Evolutionary conservation across 192 early-diverging fungal species (phyloP).

Genomic region (Rhizophagus clarus): DNA sequence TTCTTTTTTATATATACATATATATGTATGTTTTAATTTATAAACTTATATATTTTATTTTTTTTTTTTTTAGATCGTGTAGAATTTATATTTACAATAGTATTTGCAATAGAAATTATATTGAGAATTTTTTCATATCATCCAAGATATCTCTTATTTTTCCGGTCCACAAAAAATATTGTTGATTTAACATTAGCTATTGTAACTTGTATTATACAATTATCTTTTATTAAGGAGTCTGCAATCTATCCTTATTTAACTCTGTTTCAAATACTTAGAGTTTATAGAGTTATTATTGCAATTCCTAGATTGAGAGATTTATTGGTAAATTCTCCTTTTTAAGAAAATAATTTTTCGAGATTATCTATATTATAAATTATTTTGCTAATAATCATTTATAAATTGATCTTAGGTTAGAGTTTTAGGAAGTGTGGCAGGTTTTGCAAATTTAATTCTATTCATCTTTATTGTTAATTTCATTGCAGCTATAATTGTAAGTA

Average conservation of each 20-base stretch:
- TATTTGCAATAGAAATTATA: constrained; percentile 52
- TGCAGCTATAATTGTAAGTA: constrained; percentile 54
- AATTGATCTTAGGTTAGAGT: constrained; percentile 45
- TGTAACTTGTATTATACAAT: constrained; percentile 53
- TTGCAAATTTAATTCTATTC: constrained; percentile 61
- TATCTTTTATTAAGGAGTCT: constrained; percentile 48
- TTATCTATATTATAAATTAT: neutral
- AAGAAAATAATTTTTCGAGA: neutral
- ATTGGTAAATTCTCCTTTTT: constrained; percentile 40
- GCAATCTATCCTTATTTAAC: constrained; percentile 52
- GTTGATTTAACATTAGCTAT: constrained; percentile 52
- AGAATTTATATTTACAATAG: constrained; percentile 52
- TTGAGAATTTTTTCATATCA: constrained; percentile 43
- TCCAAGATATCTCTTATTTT: constrained; percentile 42
- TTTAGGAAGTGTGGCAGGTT: constrained; percentile 58
- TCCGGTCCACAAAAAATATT: constrained; percentile 44
- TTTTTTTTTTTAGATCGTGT: constrained; percentile 36
- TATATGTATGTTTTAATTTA: constrained; percentile 1
- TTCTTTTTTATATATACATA: neutral
- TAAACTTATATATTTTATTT: neutral
- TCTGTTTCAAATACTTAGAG: constrained; percentile 54
- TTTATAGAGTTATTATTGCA: constrained; percentile 54
- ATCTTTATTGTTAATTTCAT: constrained; percentile 53
- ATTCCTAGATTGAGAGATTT: constrained; percentile 46
- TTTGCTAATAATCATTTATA: neutral